Base-by-base conservation (phyloP, 2,329 filamentous ascomycete genomes). In the Xylariales sp. region DNA sequence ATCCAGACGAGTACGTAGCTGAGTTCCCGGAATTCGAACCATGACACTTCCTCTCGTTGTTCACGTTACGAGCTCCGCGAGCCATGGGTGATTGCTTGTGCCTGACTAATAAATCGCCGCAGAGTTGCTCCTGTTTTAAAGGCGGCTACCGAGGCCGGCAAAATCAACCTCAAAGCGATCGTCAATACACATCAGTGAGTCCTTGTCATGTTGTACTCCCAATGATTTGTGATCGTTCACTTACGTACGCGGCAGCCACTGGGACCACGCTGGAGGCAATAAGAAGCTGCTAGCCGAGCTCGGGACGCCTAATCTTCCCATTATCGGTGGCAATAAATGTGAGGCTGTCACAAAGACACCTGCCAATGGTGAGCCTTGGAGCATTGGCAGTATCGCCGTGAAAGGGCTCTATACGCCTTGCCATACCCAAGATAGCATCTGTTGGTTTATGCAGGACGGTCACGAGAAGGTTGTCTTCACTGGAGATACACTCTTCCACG, bases 401-500 rank as follows among this genome's bases (percentile, higher is more conserved):
- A 95, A 88, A 78, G 92, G 93, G 30, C 84, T 98, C n/a, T 92
- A 98, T 81, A 99, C 96, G 12, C 96, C 96, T 1, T 99, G 96
- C 80, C 96, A 99, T 79, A 99, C 96, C 1, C 94, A 97, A 82
- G 96, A 99, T 82, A 97, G 94, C 80, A 97, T 99, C 78, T 99
- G 96, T 85, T 99, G 90, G 83, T 93, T 90, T 74, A 90, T 96
- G 84, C 89, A 97, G 80, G 95, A 99, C 76, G 90, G 89, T 23
- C 83, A 88, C 55, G 82, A 87, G 64, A 90, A 88, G 75, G 94
- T 87, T 7, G 93, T 99, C 3, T 99, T 99, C 77, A 98, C 96
- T 0, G 96, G 96, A 9, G 96, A 99, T 78, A 99, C 96, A 0
- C 83, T 99, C 45, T 99, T 99, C 82, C 95, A 97, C 77, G 94